A percentile compares a stretch with the other conserved stretches of the same genome.
Evolutionary conservation across 2,329 filamentous ascomycete species (phyloP).

Genomic region (Cordyceps cicadae): DNA sequence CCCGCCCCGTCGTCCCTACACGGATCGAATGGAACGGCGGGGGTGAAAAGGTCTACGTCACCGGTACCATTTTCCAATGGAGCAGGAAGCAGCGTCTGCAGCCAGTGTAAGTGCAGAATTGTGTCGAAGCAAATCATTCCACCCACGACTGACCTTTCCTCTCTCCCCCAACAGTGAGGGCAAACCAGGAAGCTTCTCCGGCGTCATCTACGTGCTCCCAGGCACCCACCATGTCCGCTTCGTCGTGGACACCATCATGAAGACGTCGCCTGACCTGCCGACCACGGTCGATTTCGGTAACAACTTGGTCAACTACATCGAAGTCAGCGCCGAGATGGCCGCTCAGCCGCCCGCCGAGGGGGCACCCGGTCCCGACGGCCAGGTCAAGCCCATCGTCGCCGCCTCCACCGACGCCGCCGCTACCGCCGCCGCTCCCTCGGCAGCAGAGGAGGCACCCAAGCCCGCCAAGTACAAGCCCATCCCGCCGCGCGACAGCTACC

Average conservation of each 20-base stretch:
- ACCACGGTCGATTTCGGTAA: slow-evolving; percentile 98
- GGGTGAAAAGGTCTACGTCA: slow-evolving; percentile 90
- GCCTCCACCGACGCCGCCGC: slow-evolving; percentile 19
- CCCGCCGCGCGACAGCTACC: slow-evolving; percentile 53
- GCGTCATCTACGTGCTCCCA: slow-evolving; percentile 73
- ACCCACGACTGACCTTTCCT: slow-evolving; percentile 14
- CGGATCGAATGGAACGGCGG: slow-evolving; percentile 75
- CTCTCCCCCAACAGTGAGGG: slow-evolving; percentile 34
- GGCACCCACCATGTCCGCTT: slow-evolving; percentile 97
- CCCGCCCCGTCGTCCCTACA: slow-evolving; percentile 72
- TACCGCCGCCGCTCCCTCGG: slow-evolving; percentile 14
- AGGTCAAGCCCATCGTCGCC: slow-evolving; percentile 22
- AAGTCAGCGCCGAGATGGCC: slow-evolving; percentile 72
- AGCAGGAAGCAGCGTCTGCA: slow-evolving; percentile 86
- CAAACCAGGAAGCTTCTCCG: slow-evolving; percentile 59
- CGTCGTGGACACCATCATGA: slow-evolving; percentile 88
- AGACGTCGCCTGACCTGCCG: slow-evolving; percentile 75
- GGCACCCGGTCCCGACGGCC: slow-evolving; percentile 22
- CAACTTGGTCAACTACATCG: slow-evolving; percentile 96
- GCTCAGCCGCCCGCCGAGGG: slow-evolving; percentile 27
- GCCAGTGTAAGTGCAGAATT: slow-evolving; percentile 58
- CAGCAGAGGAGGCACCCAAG: slow-evolving; percentile 35
- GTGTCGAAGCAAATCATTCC: slow-evolving; percentile 5
- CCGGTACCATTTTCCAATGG: slow-evolving; percentile 96
- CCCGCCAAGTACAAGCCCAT: slow-evolving; percentile 41